Conservation (phyloP, 1,139 yeast genomes). For the Candida gigantensis region DNA sequence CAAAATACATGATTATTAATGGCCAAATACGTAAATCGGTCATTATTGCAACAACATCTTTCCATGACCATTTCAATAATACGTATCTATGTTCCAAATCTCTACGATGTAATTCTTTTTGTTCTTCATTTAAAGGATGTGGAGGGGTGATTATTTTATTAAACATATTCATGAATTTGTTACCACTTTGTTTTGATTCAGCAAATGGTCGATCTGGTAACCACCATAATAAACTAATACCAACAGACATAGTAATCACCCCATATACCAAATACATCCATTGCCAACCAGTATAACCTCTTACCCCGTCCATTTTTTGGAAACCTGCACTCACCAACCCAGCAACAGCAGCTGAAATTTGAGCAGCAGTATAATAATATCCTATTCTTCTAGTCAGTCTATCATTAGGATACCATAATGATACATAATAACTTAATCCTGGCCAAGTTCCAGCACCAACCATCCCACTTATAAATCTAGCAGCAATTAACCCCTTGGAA, state of each 20-base stretch:
- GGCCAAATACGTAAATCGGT: slow-evolving; percentile 78
- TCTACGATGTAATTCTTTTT: slow-evolving; percentile 56
- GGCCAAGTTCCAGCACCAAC: slow-evolving; percentile 96
- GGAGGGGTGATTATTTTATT: slow-evolving; percentile 34
- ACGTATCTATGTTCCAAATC: slow-evolving; percentile 56
- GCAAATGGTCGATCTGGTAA: slow-evolving; percentile 68
- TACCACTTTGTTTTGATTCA: slow-evolving; percentile 14
- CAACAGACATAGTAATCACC: slow-evolving; percentile 64
- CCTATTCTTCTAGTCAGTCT: slow-evolving; percentile 80
- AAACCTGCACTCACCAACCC: slow-evolving; percentile 87
- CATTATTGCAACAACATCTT: slow-evolving; percentile 57
- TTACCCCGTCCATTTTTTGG: slow-evolving; percentile 72
- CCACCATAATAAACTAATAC: slow-evolving; percentile 76
- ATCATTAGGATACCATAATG: slow-evolving; percentile 84
- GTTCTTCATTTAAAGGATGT: slow-evolving; percentile 56
- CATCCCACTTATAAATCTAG: slow-evolving; percentile 73
- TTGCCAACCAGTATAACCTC: slow-evolving; percentile 81
- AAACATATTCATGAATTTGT: slow-evolving; percentile 21
- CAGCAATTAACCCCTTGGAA: slow-evolving; percentile 64
- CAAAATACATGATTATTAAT: slow-evolving; percentile 81
- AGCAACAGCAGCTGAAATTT: slow-evolving; percentile 80
- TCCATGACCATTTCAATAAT: slow-evolving; percentile 57
- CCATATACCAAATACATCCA: slow-evolving; percentile 87
- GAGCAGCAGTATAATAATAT: slow-evolving; percentile 89
- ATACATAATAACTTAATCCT: slow-evolving; percentile 81